These are phyloP conservation scores for Marchantia polymorpha DNA, from an alignment of 225 moss, liverwort and hornwort genomes.

Conservation along the genomic window DNA sequence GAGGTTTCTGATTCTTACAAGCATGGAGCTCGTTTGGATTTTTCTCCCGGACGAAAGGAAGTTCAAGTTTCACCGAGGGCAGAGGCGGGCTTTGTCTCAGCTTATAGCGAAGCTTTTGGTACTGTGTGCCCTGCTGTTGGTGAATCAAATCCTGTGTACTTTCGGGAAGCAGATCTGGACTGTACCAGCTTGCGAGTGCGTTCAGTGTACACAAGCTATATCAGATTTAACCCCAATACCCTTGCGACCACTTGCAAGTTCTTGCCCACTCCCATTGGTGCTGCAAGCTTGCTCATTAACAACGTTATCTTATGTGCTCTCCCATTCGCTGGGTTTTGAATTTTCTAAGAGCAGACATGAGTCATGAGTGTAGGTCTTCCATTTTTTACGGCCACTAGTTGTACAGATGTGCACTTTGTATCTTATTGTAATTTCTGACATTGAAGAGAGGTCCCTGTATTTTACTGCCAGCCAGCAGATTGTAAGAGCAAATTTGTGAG, in stretches of 20 bases:
- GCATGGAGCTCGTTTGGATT: constrained; percentile 57
- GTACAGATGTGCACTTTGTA: constrained; percentile 98
- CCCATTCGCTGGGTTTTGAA: constrained; percentile 63
- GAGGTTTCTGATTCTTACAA: constrained; percentile 40
- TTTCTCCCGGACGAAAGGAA: constrained; percentile 35
- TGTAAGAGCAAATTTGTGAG: constrained; percentile 95
- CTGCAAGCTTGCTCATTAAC: constrained; percentile 36
- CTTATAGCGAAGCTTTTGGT: constrained; percentile 3
- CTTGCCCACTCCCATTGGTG: constrained; percentile 34
- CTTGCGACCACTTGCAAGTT: constrained; percentile 37
- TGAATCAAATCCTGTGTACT: constrained; percentile 39
- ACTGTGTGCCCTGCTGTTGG: constrained; percentile 15
- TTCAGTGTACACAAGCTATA: constrained; percentile 76
- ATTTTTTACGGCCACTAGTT: constrained; percentile 83
- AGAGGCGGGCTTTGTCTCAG: constrained; percentile 21
- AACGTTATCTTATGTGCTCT: constrained; percentile 32
- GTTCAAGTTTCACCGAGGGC: background rate
- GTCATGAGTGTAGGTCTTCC: constrained; percentile 65
- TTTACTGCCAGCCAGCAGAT: constrained; percentile 70
- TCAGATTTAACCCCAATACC: constrained; percentile 47
- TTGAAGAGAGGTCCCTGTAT: constrained; percentile 65
- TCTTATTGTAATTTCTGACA: constrained; percentile 72
- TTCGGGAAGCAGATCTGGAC: constrained; percentile 51
- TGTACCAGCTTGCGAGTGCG: constrained; percentile 57
- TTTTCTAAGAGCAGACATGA: constrained; percentile 47